Evolutionary conservation across 1,139 yeast species (phyloP), one percentile per base, ranked within the genome.

Genomic region (Diutina ranongensis): DNA sequence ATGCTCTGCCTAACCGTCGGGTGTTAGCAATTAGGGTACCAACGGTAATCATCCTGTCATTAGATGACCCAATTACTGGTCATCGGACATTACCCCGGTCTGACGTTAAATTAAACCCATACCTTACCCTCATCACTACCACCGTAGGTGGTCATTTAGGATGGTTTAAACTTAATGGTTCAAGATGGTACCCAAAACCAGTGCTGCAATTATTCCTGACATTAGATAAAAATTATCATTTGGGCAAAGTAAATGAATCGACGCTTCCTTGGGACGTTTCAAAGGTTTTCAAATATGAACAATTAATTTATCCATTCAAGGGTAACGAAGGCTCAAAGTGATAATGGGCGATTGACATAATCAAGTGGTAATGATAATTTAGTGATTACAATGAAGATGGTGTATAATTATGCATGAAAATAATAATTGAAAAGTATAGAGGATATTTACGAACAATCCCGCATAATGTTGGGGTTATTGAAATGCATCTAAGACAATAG

Each of bases 61-160:
- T 60, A 46, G 84, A 78, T 54, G 84, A 78, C 51, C 83, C 83
- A 12, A 67, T 78, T 47, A 72, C 76, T 18, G 82, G 84, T 1
- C 58, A 58, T 44, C 63, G 72, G 46, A 60, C 69, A 8, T 56
- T 86, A 33, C 96, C 96, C 1, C 59, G 64, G 48, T 58, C 63
- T 10, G 92, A 84, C 54, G 76, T 79, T 5, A 57, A 57, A 41
- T 62, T 68, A 41, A 89, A 88, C 55, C 95, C 96, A 9, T 83
- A 76, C 58, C 64, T 83, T 28, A 64, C 78, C 32, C 60, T 85
- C 54, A 66, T 83, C 16, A 75, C 80, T 45, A 85, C 97, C 0
- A 73, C 80, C 32, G 63, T 79, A 28, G 98, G 98, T 48, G 98
- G 97, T 9, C 98, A 92, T 63, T 65, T 77, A 48, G 81, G 79